Evolutionary conservation across 2,329 filamentous ascomycete species (phyloP).

Genomic region (Orbilia blumenaviensis): DNA sequence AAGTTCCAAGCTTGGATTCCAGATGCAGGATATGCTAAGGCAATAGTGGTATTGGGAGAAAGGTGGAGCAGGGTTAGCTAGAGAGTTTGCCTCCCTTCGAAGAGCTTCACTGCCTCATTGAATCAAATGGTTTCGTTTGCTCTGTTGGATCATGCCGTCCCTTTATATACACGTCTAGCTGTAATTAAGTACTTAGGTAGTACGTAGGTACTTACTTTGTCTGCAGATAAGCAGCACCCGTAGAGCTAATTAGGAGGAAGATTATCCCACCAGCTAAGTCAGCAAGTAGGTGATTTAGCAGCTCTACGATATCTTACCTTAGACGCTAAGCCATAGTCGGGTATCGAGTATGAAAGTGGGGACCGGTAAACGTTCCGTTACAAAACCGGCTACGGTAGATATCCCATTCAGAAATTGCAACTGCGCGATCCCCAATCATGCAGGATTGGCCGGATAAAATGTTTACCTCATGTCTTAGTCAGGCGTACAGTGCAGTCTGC

Average conservation of each 20-base stretch:
- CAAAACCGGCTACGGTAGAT: conserved; percentile 15
- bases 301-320: background rate
- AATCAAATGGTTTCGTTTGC: background rate
- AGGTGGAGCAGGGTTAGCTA: background rate
- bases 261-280: background rate
- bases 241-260: too few relatives aligned
- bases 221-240: conserved; percentile 20
- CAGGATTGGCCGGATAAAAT: conserved; percentile 44
- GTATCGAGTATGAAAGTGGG: background rate
- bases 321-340: background rate
- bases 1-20: background rate
- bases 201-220: background rate
- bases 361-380: background rate
- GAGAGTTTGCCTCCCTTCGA: background rate
- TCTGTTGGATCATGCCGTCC: background rate
- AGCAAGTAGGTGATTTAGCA: too few relatives aligned
- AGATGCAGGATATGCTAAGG: conserved; percentile 27
- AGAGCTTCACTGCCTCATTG: background rate
- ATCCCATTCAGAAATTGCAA: background rate
- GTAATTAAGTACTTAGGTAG: background rate
- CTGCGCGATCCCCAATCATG: conserved; percentile 7
- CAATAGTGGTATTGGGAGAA: background rate
- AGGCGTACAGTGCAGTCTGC: background rate
- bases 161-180: conserved; percentile 33
- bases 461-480: conserved; percentile 37